These are phyloP conservation scores for Rutstroemia sp. DNA, from an alignment of 2,329 filamentous ascomycete species.

Conservation along the genomic window DNA sequence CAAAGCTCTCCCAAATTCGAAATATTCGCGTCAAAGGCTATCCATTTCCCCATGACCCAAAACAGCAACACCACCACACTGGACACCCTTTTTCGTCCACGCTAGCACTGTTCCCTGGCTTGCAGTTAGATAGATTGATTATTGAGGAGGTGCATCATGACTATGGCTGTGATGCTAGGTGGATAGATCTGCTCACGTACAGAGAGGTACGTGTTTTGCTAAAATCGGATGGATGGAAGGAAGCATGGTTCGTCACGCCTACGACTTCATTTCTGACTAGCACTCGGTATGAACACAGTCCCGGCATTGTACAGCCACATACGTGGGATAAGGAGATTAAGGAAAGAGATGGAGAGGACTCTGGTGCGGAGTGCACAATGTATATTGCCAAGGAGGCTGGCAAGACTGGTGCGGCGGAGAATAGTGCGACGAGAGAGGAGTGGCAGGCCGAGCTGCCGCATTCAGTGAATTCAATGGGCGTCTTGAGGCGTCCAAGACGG, in stretches of 20 bases:
- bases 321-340: not conserved
- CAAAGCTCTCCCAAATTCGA: not conserved
- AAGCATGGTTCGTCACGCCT: not conserved
- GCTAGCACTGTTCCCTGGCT: not conserved
- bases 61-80: not conserved
- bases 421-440: not conserved
- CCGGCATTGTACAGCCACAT: not conserved
- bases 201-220: not conserved
- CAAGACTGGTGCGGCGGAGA: not conserved
- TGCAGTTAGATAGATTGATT: not conserved
- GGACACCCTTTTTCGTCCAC: too few species aligned
- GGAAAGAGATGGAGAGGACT: not conserved
- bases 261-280: not conserved
- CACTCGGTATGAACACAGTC: not conserved
- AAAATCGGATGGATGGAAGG: not conserved
- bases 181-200: not conserved
- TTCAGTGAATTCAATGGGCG: not conserved
- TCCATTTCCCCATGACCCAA: not conserved
- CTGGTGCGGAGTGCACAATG: not conserved
- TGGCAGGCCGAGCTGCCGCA: too few species aligned
- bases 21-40: not conserved
- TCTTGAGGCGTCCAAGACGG: not conserved
- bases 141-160: not conserved
- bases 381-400: not conserved
- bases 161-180: not conserved